Evolutionary conservation across 2,329 filamentous ascomycete species (phyloP).

Genomic region (Scleromitrula shiraiana): DNA sequence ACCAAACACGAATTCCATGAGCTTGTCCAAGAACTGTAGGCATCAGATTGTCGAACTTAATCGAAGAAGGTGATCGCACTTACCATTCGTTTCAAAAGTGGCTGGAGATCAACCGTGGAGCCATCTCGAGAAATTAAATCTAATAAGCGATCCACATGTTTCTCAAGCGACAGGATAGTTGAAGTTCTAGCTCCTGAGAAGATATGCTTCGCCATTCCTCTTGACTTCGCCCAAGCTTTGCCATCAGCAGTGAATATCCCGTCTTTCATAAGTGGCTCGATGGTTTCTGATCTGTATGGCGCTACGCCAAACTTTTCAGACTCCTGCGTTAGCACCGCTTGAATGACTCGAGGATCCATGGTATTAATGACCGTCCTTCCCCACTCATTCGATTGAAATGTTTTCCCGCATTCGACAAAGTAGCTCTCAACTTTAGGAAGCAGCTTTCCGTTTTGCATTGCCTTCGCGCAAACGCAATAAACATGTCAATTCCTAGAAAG

Average conservation of each 20-base stretch:
- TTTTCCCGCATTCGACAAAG: conserved; percentile 7
- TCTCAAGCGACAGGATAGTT: conserved; percentile 42
- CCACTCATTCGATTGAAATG: conserved; percentile 1
- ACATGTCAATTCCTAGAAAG: background rate
- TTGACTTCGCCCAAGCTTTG: conserved; percentile 38
- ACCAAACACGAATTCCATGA: background rate
- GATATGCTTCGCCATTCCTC: conserved; percentile 46
- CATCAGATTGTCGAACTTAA: background rate
- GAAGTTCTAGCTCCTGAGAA: conserved; percentile 39
- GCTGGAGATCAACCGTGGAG: conserved; percentile 6
- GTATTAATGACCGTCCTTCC: conserved; percentile 26
- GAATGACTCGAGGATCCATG: conserved; percentile 46
- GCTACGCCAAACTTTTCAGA: conserved; percentile 46
- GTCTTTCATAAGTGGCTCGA: conserved; percentile 42
- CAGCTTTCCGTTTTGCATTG: background rate
- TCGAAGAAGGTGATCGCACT: no score
- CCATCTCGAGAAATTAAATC: conserved; percentile 3
- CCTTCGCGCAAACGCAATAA: background rate
- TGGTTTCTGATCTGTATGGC: conserved; percentile 33
- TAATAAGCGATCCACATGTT: background rate
- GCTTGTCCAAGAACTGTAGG: background rate
- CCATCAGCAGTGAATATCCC: conserved; percentile 48
- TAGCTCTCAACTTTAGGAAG: background rate
- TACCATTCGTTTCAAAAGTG: background rate
- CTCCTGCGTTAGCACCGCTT: conserved; percentile 44